Evolutionary conservation across 208 protist species (phyloP).

Genomic region (Herpetomonas muscarum): DNA sequence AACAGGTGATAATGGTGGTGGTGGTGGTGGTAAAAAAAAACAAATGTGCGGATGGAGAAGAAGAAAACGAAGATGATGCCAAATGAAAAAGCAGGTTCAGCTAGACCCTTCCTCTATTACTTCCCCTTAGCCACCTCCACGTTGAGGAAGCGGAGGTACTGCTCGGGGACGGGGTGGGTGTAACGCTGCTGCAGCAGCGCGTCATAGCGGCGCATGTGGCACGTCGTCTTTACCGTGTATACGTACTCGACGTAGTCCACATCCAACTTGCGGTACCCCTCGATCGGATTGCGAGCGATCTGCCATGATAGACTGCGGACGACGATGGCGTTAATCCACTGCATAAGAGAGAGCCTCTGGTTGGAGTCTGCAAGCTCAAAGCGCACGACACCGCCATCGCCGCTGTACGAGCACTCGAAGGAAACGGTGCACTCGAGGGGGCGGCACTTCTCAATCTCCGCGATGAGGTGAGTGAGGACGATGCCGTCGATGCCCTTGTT

Average conservation of each 20-base stretch:
- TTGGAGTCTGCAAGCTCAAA: slow-evolving; percentile 43
- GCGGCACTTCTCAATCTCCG: slow-evolving; percentile 69
- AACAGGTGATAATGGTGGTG: too few relatives aligned
- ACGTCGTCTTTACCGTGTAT: slow-evolving; percentile 66
- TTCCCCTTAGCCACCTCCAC: slow-evolving; percentile 27
- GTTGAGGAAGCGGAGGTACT: slow-evolving; percentile 63
- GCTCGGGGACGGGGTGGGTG: slow-evolving; percentile 42
- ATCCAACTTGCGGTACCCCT: slow-evolving; percentile 45
- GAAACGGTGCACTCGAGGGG: slow-evolving; percentile 40
- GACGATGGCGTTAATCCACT: slow-evolving; percentile 74
- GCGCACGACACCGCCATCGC: slow-evolving; percentile 34
- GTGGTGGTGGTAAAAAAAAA: slow-evolving; percentile 1
- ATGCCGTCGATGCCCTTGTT: slow-evolving; percentile 80
- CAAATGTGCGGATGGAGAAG: slow-evolving; percentile 1
- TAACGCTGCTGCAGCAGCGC: slow-evolving; percentile 61
- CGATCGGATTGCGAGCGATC: slow-evolving; percentile 36
- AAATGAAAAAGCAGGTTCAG: slow-evolving; percentile 3
- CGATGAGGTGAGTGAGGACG: slow-evolving; percentile 21
- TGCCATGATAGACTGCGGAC: slow-evolving; percentile 77
- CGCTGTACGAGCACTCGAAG: slow-evolving; percentile 28
- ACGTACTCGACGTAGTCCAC: slow-evolving; percentile 82
- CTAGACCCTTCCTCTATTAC: neutral
- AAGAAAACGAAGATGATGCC: neutral
- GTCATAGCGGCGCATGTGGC: slow-evolving; percentile 36
- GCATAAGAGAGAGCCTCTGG: slow-evolving; percentile 49